Base-by-base conservation (phyloP, 257 asterid species). In the Euphrasia confusa region DNA sequence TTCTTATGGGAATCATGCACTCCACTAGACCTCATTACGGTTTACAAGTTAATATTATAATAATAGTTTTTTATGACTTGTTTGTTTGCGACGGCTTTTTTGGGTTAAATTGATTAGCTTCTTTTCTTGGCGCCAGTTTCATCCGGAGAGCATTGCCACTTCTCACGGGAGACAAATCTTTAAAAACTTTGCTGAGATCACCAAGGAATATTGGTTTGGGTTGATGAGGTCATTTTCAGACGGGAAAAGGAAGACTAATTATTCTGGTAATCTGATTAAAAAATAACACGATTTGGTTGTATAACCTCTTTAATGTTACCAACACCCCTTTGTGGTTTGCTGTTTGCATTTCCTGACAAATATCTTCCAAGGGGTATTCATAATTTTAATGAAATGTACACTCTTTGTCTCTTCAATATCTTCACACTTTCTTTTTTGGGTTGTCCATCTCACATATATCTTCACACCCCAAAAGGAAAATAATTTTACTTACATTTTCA, bases 1-100 rank as follows among this genome's bases (percentile, higher is more conserved):
- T 93, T 75, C 89, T 93, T 26, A 89, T 93, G 99, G 99, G 97
- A 58, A 75, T 93, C 75, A 89, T 86, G 97, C 99, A 93, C 75
- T 75, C 81, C 35, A 81, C 77, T 67, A 74, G 92, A 70, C 99
- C 99, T 74, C 99, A 93, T 74, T 93, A 83, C 71, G 97, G 97
- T 18, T 68, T 93, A 80, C 99, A 93, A 97, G 99, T 93, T 64
- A 61, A 13, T 67, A 44, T 64, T 63, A 35, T 18, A 15, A 40
- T 52, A 42, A 40, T 68, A 40, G 15, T 6, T 68, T 58, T 58
- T 11, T 60, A 28, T 57, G 32, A 33, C 30, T 61, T 63, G 4
- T 30, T 54, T 10, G 0, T 6, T 63, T 50, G 37, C 26, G 28
- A 17, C 45, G 64, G 47, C 54, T 6, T 33, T 49, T 2, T 45